phyloP scores from a whole-genome alignment of 805 yeast genomes.

The Lipomyces spencermartinsiae region DNA sequence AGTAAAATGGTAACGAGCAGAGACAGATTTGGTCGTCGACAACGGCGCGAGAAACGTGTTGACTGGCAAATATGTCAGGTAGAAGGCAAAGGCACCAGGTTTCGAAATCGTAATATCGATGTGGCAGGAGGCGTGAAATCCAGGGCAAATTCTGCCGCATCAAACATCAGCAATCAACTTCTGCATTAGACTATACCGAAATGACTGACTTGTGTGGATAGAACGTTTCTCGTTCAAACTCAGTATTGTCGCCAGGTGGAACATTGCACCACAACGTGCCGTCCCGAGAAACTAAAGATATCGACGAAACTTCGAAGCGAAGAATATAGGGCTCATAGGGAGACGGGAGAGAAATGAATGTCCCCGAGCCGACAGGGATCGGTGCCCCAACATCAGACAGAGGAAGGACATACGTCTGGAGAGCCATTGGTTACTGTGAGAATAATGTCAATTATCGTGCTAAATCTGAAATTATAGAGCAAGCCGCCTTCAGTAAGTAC shows the following conservation, averaged over 20 bases:
- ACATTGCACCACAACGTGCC: constrained; percentile 78
- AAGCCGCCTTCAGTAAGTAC: neutral
- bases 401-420: constrained; percentile 28
- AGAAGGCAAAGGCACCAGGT: constrained; percentile 85
- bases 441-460: neutral
- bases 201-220: constrained; percentile 52
- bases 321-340: constrained; percentile 53
- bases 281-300: constrained; percentile 71
- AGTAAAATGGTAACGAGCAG: constrained; percentile 68
- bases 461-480: neutral
- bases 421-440: constrained; percentile 4
- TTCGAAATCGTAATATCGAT: constrained; percentile 65
- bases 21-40: constrained; percentile 47
- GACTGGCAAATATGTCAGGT: constrained; percentile 60
- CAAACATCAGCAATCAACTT: neutral
- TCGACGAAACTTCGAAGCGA: constrained; percentile 72
- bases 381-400: constrained; percentile 40
- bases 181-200: neutral
- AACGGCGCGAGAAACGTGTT: constrained; percentile 38
- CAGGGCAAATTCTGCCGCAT: constrained; percentile 47
- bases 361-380: constrained; percentile 45
- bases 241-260: constrained; percentile 54
- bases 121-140: constrained; percentile 67
- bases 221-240: constrained; percentile 65
- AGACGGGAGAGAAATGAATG: constrained; percentile 49